Conservation (phyloP, 2,329 filamentous ascomycete species). For the Calcarisporium arbuscula region DNA sequence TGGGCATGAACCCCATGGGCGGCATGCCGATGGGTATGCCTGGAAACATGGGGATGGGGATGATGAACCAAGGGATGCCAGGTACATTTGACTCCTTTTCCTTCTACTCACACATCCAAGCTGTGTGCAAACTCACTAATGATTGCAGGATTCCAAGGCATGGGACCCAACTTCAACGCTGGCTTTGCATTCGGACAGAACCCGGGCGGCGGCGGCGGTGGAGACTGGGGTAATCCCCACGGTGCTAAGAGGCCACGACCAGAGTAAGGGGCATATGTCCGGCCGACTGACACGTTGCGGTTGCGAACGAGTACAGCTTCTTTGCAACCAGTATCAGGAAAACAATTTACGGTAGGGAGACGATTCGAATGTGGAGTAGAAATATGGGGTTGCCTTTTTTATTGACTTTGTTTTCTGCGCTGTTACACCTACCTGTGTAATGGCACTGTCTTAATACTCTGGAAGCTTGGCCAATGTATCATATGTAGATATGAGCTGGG, state of each 20-base stretch:
- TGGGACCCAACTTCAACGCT: constrained; percentile 65
- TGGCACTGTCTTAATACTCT: no score
- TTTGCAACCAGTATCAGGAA: no score
- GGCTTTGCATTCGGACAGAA: constrained; percentile 57
- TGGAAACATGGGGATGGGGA: constrained; percentile 52
- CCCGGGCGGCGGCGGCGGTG: constrained; percentile 37
- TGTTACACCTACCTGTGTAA: no score
- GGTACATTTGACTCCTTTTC: constrained; percentile 17
- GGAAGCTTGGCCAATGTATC: no score
- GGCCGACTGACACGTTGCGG: no score
- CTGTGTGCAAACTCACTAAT: constrained; percentile 14
- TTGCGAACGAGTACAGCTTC: no score
- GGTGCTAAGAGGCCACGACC: constrained; percentile 73
- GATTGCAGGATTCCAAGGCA: constrained; percentile 55
- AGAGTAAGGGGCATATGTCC: constrained; percentile 51
- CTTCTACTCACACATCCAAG: background rate
- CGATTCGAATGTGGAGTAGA: no score
- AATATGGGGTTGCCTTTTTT: no score
- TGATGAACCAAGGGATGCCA: constrained; percentile 28
- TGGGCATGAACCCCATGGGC: constrained; percentile 40
- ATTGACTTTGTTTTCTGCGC: no score
- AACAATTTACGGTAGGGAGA: no score
- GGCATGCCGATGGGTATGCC: constrained; percentile 52
- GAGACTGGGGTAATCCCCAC: constrained; percentile 73
- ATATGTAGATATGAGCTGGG: no score